Percentiles rank a stretch among this genome's conserved stretches.
These are phyloP conservation scores for Pseudomonodictys pantanalensis DNA, from an alignment of 495 filamentous ascomycete species.

Conservation along the genomic window DNA sequence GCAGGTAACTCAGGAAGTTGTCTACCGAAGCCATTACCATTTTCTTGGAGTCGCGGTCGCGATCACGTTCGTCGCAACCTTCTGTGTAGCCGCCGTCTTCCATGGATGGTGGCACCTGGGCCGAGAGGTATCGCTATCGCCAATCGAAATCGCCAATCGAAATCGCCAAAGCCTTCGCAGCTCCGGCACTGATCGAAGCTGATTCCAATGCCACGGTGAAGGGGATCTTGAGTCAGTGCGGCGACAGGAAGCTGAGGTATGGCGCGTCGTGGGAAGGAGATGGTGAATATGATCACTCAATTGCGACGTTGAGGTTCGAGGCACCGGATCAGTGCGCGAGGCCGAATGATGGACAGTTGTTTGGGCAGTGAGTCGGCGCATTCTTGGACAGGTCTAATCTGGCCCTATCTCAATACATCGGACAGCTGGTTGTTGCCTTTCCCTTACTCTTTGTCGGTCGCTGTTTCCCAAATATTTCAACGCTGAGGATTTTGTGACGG, in stretches of 20 bases:
- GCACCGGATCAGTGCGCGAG: not conserved
- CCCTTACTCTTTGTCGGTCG: no score
- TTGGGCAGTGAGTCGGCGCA: not conserved
- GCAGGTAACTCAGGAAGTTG: not conserved
- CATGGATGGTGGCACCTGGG: conserved; percentile 29
- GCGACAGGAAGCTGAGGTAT: not conserved
- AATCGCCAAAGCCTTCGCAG: conserved; percentile 32
- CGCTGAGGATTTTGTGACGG: no score
- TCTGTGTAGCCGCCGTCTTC: conserved; percentile 19
- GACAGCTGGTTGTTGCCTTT: no score
- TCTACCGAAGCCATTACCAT: not conserved
- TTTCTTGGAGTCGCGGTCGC: conserved; percentile 8
- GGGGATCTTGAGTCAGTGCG: not conserved
- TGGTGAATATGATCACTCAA: not conserved
- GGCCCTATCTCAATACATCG: no score
- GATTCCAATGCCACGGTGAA: conserved; percentile 15
- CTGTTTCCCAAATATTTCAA: no score
- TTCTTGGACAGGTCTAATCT: no score
- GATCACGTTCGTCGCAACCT: conserved; percentile 11
- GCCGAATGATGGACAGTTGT: not conserved
- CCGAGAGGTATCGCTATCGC: conserved; percentile 16
- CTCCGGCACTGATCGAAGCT: conserved; percentile 10
- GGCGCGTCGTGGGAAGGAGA: not conserved
- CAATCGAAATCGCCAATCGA: conserved; percentile 33
- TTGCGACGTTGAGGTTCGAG: not conserved